A percentile compares a stretch with the other conserved stretches of the same genome.
Evolutionary conservation across 2,329 filamentous ascomycete genomes (phyloP).

Genomic region (Hypoxylon sp.): DNA sequence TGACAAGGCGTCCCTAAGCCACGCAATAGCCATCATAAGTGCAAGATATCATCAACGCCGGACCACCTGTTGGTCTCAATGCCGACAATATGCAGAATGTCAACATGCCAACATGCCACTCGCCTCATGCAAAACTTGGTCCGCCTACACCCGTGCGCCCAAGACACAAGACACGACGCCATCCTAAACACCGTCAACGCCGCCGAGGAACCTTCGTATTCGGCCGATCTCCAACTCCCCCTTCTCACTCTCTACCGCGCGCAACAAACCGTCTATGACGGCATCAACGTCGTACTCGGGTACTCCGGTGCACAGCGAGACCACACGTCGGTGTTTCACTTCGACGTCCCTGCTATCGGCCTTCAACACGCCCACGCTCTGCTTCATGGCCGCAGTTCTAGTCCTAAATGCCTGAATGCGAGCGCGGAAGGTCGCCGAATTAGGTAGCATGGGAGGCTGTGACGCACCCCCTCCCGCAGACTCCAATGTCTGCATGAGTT

Average conservation of each 20-base stretch:
- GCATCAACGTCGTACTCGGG: constrained; percentile 83
- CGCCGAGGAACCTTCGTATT: constrained; percentile 82
- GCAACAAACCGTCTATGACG: constrained; percentile 81
- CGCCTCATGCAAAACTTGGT: constrained; percentile 20
- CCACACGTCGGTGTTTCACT: constrained; percentile 87
- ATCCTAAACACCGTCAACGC: constrained; percentile 74
- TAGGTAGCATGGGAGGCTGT: constrained; percentile 65
- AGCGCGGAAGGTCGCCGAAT: constrained; percentile 71
- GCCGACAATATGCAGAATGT: constrained; percentile 23
- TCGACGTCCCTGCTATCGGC: constrained; percentile 86
- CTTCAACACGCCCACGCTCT: constrained; percentile 77
- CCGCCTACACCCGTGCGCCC: constrained; percentile 6
- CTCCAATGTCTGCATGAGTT: constrained; percentile 58
- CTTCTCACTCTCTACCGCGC: constrained; percentile 89
- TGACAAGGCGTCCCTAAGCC: constrained; percentile 12
- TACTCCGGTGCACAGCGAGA: constrained; percentile 86
- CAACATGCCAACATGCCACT: constrained; percentile 10
- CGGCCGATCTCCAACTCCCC: constrained; percentile 80
- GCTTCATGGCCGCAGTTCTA: constrained; percentile 75
- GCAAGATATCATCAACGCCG: constrained; percentile 1
- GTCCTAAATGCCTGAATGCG: constrained; percentile 76
- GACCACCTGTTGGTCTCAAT: constrained; percentile 8
- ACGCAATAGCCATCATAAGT: background rate
- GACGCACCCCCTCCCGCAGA: constrained; percentile 53
- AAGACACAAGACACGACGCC: constrained; percentile 2